Evolutionary conservation across 2,329 filamentous ascomycete genomes (phyloP).

Genomic region (Scytalidium lignicola): DNA sequence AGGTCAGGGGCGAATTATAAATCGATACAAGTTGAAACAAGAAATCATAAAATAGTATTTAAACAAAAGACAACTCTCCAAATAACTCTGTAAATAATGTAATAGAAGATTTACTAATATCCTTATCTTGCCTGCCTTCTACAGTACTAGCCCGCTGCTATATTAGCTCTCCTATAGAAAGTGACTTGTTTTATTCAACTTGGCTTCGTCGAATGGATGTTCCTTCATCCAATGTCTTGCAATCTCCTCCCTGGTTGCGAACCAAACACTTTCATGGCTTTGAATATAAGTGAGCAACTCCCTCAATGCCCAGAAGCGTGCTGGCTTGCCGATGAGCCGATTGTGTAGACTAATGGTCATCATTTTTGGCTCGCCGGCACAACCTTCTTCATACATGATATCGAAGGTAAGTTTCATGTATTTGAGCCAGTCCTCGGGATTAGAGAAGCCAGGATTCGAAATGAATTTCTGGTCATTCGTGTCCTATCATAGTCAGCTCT

Average conservation of each 20-base stretch:
- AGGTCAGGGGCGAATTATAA: too few species aligned
- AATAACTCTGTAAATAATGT: too few species aligned
- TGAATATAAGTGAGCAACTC: constrained; percentile 49
- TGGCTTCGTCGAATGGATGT: too few species aligned
- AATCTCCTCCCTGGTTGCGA: constrained; percentile 48
- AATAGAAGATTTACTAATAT: too few species aligned
- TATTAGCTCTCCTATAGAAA: too few species aligned
- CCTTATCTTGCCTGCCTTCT: too few species aligned
- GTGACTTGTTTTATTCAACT: too few species aligned
- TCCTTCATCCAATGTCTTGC: constrained; percentile 34
- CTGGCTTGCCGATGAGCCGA: constrained; percentile 47
- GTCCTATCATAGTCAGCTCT: constrained; percentile 25
- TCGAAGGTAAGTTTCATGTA: constrained; percentile 50
- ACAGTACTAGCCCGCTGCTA: too few species aligned
- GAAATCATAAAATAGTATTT: too few species aligned
- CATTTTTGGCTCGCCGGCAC: constrained; percentile 43
- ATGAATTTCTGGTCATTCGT: constrained; percentile 40
- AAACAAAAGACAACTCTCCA: too few species aligned
- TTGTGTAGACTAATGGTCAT: constrained; percentile 53
- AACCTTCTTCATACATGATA: constrained; percentile 42
- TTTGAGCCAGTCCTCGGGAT: constrained; percentile 6
- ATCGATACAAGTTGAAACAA: too few species aligned
- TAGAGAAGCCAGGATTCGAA: constrained; percentile 19
- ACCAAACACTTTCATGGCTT: constrained; percentile 48
- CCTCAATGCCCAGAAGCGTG: constrained; percentile 43